Base-by-base conservation (phyloP, 352 stramenopile genomes). In the Globisporangium canariense region DNA sequence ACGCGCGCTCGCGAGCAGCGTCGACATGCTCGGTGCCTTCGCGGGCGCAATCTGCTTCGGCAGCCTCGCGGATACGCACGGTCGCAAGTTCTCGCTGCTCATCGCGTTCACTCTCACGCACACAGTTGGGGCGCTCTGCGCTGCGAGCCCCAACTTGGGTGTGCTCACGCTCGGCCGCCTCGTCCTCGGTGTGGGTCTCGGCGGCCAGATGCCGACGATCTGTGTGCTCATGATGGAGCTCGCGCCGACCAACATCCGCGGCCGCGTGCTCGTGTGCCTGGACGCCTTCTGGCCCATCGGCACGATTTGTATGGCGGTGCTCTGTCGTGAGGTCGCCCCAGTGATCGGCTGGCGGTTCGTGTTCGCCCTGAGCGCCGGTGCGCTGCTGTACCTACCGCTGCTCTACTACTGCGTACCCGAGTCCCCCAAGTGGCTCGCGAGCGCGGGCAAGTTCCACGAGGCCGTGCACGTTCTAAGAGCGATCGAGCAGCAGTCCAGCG, bases 371-470 rank as follows among this genome's bases (percentile, higher is more conserved):
- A 36, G 56, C 0, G 38, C 9, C 4, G 22, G 5, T 1, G 56
- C 64, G 0, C 51, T 79, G 2, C 58, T 66, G 16, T 63, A 75
- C 28, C 56, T 68, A 4, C 11, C 68, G 4, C 8, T 81, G 10
- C 65, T 74, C 43, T 20, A 72, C 40, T 57, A 84, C 2, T 74
- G 64, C 45, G 60, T 89, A n/a, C 67, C 74, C 20, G 83, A 92
- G 46, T 88, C 81, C 13, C 83, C 83, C n/a, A 84, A 88, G 46
- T 92, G 81, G 53, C 70, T 92, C 25, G 83, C 78, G 0, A 79
- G 68, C 59, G 72, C 82, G 1, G 83, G 83, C 2, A 76, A 78
- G 3, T 62, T 73, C 20, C 71, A 86, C 14, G 74, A 86, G 64
- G 81, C 83, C 18, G 62, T 89, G 28, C 62, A 50, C 16, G 59